Evolutionary conservation across 495 filamentous ascomycete genomes (phyloP), one percentile per base, ranked within the genome.

Genomic region (Aspergillus coremiiformis): DNA sequence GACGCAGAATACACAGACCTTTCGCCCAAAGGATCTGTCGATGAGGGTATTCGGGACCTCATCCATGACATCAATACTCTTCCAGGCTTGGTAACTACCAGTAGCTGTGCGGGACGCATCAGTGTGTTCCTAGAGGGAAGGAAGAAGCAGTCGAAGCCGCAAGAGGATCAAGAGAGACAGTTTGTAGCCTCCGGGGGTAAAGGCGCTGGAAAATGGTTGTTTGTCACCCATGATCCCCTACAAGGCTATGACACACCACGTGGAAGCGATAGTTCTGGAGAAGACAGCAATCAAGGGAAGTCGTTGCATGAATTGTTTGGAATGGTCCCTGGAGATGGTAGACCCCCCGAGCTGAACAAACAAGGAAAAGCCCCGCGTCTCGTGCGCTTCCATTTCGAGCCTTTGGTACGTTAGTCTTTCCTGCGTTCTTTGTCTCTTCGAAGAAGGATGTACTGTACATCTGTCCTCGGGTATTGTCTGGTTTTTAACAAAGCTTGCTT

Each of bases 311-410:
- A 62, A 30, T 32, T 63, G 46, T 69, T 69, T 65, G 63, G 72
- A 5, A 47, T 75, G 44, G 44, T 62, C 15, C 63, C 60, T 48
- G 62, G 63, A 12, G 56, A 68, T 62, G 62, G 66, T 6, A 66
- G 60, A 45, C 61, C 63, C 21, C 59, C 61, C 26, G 51, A 56
- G 43, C 26, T 50, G 35, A 52, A 45, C 39, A 29, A 53, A 32
- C 49, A 57, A n/a, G 52, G 59, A 21, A 57, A 59, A 26, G 55
- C 62, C 39, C 65, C 64, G 47, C 78, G 86, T 54, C 76, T 89
- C 59, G 80, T 95, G 35, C 89, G 89, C 63, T 87, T 96, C 73
- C 91, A 93, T 66, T 96, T 92, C 61, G 91, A 96, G 64, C 87
- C 92, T 27, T 87, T 97, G 89, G 91, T 93, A 77, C 54, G 81